Conservation (phyloP, 768 basidiomycete genomes). For the Neoboletus brunneissimus region DNA sequence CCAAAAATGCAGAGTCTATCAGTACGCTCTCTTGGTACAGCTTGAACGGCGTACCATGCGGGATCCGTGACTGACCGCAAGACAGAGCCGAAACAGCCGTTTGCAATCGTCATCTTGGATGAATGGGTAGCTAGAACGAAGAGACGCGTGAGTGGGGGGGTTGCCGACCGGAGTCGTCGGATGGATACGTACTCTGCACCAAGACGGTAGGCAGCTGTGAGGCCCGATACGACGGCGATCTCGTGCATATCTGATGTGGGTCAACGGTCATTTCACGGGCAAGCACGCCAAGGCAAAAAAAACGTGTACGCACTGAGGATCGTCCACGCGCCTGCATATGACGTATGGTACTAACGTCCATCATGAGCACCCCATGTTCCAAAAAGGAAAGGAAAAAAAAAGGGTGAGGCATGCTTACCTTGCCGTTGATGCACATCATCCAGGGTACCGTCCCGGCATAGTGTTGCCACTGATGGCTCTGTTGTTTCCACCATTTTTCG, state of each 20-base stretch:
- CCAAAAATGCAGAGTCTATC: background rate
- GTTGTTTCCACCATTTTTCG: background rate
- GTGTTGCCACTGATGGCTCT: background rate
- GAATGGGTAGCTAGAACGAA: background rate
- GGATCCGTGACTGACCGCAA: background rate
- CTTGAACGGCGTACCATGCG: background rate
- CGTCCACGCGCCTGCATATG: slow-evolving; percentile 1
- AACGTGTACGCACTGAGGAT: background rate
- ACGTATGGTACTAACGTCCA: background rate
- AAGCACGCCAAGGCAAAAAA: no score
- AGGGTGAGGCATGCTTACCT: background rate
- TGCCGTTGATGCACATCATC: background rate
- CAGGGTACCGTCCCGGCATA: background rate
- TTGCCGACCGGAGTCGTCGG: background rate
- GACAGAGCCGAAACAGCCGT: background rate
- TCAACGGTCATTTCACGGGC: background rate
- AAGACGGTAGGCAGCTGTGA: background rate
- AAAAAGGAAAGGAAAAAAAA: background rate
- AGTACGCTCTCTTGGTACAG: background rate
- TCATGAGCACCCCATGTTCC: background rate
- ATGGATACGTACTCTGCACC: background rate
- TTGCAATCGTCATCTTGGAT: background rate
- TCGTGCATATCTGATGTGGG: background rate
- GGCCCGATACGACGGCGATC: background rate
- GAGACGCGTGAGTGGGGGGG: background rate